phyloP scores from a whole-genome alignment of 768 basidiomycete species.

The Phylloporus scabripes region DNA sequence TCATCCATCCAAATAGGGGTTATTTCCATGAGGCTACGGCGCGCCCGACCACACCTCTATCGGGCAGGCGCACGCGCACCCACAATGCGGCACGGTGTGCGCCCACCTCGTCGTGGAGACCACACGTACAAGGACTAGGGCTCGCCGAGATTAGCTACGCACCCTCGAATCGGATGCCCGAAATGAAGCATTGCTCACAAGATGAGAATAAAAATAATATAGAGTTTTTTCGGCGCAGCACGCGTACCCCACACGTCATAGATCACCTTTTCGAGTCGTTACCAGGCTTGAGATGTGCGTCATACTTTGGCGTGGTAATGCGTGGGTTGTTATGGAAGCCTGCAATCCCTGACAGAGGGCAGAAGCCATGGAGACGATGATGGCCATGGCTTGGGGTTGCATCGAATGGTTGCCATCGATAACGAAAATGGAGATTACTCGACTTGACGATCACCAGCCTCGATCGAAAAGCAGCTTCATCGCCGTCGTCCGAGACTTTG shows the following conservation, averaged over 20 bases:
- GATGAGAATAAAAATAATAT: background rate
- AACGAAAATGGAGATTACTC: background rate
- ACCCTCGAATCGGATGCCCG: constrained; percentile 23
- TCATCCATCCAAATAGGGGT: constrained; percentile 4
- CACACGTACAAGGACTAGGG: background rate
- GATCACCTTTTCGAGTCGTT: background rate
- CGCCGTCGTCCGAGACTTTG: background rate
- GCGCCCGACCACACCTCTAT: constrained; percentile 3
- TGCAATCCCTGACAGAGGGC: background rate
- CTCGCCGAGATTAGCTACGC: constrained; percentile 18
- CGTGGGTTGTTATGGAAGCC: background rate
- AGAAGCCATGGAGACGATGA: background rate
- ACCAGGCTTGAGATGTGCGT: constrained; percentile 17
- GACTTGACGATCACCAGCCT: background rate
- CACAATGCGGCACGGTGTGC: background rate
- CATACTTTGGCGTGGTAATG: constrained; percentile 13
- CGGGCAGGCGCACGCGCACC: background rate
- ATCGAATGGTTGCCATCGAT: background rate
- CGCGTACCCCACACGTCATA: constrained; percentile 14
- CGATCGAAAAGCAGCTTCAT: background rate
- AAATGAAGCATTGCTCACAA: constrained; percentile 15
- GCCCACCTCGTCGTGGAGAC: background rate
- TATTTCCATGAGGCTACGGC: constrained; percentile 17
- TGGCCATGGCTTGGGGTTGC: background rate
- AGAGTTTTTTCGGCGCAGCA: background rate